Evolutionary conservation across 106 monocot species (phyloP), one percentile per base, ranked within the genome.

Genomic region (Gastrodia elata): DNA sequence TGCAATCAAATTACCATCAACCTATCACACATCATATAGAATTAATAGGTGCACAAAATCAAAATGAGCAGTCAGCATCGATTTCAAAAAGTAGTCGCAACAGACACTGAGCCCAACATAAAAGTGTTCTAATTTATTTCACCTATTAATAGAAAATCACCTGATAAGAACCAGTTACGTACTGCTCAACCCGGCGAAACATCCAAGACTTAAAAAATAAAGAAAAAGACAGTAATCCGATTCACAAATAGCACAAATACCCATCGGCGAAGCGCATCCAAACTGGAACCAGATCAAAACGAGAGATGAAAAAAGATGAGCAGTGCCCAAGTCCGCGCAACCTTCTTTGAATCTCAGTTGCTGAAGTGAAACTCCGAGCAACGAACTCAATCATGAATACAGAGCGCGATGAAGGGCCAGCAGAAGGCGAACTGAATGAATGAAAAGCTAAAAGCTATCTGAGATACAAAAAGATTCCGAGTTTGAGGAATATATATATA

Each of bases 381-480:
- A 32, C 61, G 61, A 61, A 61, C 32, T 61, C 61, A n/a, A 30
- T 32, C 30, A n/a, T n/a, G 30, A 61, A 61, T 30, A 61, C 61
- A 1, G 30, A 30, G 10, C 22, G 27, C 14, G 14, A 61, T 32
- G 61, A 61, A 61, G 28, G 1, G 30, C 11, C 7, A 28, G 61
- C 16, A 67, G 20, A 1, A 35, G 34, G 13, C n/a, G 67, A n/a
- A 61, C 15, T 20, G 37, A 67, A 36, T 20, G 37, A 67, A 18
- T 36, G 20, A 67, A 27, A 16, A 67, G 20, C 2, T 27, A 5
- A 67, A 67, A 37, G 34, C 65, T 14, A 27, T 37, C 37, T 14
- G n/a, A 67, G 37, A 6, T 67, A n/a, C 20, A 38, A 67, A 61
- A 61, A 35, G 67, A 67, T 67, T 67, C 67, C 18, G 6, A n/a